Percentiles rank a stretch among this genome's conserved stretches.
phyloP scores from a whole-genome alignment of 2,329 filamentous ascomycete species.

The Ceratocystis eucalypticola region DNA sequence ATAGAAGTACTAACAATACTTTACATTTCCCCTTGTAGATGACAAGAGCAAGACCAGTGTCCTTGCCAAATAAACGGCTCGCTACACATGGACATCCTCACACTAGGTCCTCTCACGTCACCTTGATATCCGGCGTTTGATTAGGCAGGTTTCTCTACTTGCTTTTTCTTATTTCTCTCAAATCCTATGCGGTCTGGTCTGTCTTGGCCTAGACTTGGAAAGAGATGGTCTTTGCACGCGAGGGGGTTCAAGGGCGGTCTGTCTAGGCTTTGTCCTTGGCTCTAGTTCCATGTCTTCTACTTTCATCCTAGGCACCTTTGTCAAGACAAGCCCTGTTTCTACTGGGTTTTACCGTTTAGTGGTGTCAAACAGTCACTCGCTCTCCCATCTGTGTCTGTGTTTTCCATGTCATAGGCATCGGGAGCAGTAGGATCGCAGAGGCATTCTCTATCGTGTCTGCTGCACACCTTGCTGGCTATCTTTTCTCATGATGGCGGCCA shows the following conservation, averaged over 20 bases:
- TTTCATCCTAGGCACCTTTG: not conserved
- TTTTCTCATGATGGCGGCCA: not conserved
- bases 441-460: not conserved
- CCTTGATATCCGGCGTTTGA: not conserved
- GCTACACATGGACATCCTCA: not conserved
- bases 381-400: not conserved
- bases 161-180: not conserved
- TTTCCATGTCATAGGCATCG: not conserved
- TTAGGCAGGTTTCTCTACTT: not conserved
- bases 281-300: not conserved
- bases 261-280: not conserved
- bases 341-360: not conserved
- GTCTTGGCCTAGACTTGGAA: not conserved
- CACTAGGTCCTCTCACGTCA: not conserved
- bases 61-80: slow-evolving; percentile 16
- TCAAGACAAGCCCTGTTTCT: not conserved
- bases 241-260: not conserved
- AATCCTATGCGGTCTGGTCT: not conserved
- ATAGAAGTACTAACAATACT: not conserved
- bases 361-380: not conserved
- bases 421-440: not conserved
- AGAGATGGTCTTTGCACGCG: not conserved
- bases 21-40: not conserved
- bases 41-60: slow-evolving; percentile 18
- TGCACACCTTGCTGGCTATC: not conserved